Evolutionary conservation across 2,329 filamentous ascomycete species (phyloP), one percentile per base, ranked within the genome.

Genomic region (Fusarium torulosum): DNA sequence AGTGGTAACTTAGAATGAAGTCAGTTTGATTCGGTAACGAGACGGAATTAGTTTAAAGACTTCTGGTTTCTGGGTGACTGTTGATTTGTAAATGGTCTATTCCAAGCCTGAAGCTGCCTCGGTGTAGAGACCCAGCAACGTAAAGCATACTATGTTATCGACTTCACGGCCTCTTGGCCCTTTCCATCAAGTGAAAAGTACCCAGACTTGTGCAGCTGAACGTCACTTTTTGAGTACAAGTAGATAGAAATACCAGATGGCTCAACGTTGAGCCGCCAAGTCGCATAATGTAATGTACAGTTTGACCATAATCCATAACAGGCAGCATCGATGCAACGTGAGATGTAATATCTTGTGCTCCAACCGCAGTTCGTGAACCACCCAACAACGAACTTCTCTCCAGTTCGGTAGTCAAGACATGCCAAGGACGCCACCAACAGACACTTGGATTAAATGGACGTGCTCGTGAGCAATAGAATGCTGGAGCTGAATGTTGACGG

Each of bases 1-100:
- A 64, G 41, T 56, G 67, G 58, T 51, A 60, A 61, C 50, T 21
- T 61, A 53, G 50, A 64, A 67, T 67, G 63, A 67, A 69, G 46
- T 67, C 46, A 50, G 44, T 53, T 69, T 66, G 61, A 52, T 69
- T 43, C 31, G 33, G 43, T 51, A 43, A 66, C 25, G 40, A 57
- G 47, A 15, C 31, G 42, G 40, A 42, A 37, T 47, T 27, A 33
- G 17, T 61, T 47, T n/a, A 29, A 33, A 20, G 21, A 42, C 17
- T 25, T 49, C 21, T 20, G 23, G 27, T 31, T 23, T 44, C 21
- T 29, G 14, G 14, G 20, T 38, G 29, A 9, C 11, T n/a, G 23
- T 21, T 40, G 33, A 38, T 21, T 17, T 37, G 17, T 19, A 8
- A 37, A 19, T 19, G 35, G 17, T n/a, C 8, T 11, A 5, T 37